phyloP scores from a whole-genome alignment of 2,329 filamentous ascomycete species.

The Colletotrichum sp. region DNA sequence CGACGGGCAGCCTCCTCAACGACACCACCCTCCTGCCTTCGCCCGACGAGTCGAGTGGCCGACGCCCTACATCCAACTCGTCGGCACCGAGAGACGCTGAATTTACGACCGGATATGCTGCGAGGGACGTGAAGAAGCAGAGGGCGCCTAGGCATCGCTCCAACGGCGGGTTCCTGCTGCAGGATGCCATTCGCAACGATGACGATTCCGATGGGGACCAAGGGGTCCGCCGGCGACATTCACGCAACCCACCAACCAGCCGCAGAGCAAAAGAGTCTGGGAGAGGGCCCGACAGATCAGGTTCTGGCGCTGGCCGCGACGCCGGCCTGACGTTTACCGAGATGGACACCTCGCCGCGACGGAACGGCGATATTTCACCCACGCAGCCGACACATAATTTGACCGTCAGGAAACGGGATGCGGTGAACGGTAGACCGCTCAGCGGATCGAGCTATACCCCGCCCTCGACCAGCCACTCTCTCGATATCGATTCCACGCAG shows the following conservation, averaged over 20 bases:
- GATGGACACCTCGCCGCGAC: not conserved
- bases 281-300: constrained; percentile 4
- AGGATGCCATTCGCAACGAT: constrained; percentile 42
- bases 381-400: not conserved
- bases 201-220: constrained; percentile 33
- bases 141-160: constrained; percentile 45
- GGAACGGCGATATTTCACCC: constrained; percentile 3
- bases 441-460: constrained; percentile 15
- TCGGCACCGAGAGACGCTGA: constrained; percentile 23
- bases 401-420: constrained; percentile 18
- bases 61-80: not conserved
- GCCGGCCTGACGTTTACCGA: not conserved
- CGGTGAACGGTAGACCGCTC: constrained; percentile 25
- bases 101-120: constrained; percentile 20
- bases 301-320: constrained; percentile 11
- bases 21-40: constrained; percentile 20
- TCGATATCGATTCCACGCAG: constrained; percentile 81
- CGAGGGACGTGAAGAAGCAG: constrained; percentile 25
- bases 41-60: not conserved
- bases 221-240: constrained; percentile 31
- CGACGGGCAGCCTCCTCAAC: constrained; percentile 32
- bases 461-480: constrained; percentile 28
- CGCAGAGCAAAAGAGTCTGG: constrained; percentile 10
- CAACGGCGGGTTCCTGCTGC: constrained; percentile 56
- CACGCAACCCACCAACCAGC: constrained; percentile 23